Evolutionary conservation across 2,329 filamentous ascomycete genomes (phyloP).

Genomic region (Aureobasidium sp.): DNA sequence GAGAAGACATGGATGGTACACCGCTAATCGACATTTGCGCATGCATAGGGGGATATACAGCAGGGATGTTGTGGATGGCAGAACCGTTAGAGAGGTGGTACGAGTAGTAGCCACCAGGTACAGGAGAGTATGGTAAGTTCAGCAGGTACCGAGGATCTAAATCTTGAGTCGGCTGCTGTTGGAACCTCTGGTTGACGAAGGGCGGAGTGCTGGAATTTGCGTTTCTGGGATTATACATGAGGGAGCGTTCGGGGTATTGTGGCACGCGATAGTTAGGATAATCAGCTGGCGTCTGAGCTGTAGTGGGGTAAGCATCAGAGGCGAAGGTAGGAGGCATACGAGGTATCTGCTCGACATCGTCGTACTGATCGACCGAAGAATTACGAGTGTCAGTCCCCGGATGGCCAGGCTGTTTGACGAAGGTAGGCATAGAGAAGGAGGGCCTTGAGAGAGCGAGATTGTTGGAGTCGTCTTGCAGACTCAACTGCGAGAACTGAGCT

Average conservation of each 20-base stretch:
- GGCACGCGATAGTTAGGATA: slow-evolving; percentile 5
- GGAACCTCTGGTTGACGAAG: slow-evolving; percentile 5
- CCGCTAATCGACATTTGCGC: slow-evolving; percentile 17
- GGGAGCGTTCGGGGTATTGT: slow-evolving; percentile 1
- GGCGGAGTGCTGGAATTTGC: not conserved
- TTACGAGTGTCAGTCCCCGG: not conserved
- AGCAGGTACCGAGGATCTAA: slow-evolving; percentile 1
- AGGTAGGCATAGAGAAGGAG: not conserved
- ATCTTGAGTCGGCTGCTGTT: not conserved
- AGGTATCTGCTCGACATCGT: slow-evolving; percentile 21
- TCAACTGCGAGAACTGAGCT: slow-evolving; percentile 21
- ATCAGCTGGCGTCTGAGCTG: not conserved
- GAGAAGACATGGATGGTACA: slow-evolving; percentile 28
- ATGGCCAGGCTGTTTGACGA: not conserved
- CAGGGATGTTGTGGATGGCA: slow-evolving; percentile 29
- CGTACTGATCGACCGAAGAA: slow-evolving; percentile 2
- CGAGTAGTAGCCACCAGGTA: slow-evolving; percentile 22
- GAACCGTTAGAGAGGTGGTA: slow-evolving; percentile 33
- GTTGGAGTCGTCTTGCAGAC: slow-evolving; percentile 37
- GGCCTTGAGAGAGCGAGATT: not conserved
- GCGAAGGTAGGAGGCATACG: not conserved
- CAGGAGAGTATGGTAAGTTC: not conserved
- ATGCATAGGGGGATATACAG: slow-evolving; percentile 29
- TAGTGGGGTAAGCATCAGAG: not conserved
- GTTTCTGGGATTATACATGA: slow-evolving; percentile 10